phyloP scores from a whole-genome alignment of 2,329 filamentous ascomycete species.

The Bipolaris bicolor region DNA sequence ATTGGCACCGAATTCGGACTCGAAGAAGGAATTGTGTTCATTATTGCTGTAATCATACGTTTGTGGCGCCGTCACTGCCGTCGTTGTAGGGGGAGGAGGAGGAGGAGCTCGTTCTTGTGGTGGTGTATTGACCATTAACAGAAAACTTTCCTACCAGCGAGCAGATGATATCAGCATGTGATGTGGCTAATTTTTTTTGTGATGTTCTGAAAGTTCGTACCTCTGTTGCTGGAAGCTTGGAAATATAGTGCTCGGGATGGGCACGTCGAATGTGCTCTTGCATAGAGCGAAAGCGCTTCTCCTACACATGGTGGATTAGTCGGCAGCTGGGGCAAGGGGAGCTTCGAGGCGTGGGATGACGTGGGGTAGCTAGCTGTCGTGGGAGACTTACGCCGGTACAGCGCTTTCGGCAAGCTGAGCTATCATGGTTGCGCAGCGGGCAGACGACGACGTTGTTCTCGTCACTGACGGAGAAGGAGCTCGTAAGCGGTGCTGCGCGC shows the following conservation, averaged over 20 bases:
- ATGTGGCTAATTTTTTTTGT: not conserved
- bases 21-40: conserved; percentile 71
- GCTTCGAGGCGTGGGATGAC: conserved; percentile 11
- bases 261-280: conserved; percentile 98
- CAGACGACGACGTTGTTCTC: conserved; percentile 96
- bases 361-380: conserved; percentile 12
- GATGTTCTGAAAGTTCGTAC: conserved; percentile 4
- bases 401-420: conserved; percentile 94
- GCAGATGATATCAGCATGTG: conserved; percentile 10
- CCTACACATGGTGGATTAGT: conserved; percentile 61
- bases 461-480: conserved; percentile 90
- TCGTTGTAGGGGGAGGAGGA: conserved; percentile 45
- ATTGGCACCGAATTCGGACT: conserved; percentile 68
- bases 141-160: conserved; percentile 74
- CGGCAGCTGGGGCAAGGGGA: conserved; percentile 13
- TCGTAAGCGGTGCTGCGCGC: conserved; percentile 80
- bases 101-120: conserved; percentile 71
- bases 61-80: conserved; percentile 40
- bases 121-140: conserved; percentile 92
- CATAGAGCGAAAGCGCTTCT: conserved; percentile 97
- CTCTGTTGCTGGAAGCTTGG: conserved; percentile 96
- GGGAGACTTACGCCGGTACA: conserved; percentile 88
- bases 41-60: conserved; percentile 54
- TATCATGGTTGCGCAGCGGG: conserved; percentile 93
- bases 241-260: conserved; percentile 95